These are phyloP conservation scores for Hanseniaspora lindneri DNA, from an alignment of 805 yeast genomes.

Conservation along the genomic window DNA sequence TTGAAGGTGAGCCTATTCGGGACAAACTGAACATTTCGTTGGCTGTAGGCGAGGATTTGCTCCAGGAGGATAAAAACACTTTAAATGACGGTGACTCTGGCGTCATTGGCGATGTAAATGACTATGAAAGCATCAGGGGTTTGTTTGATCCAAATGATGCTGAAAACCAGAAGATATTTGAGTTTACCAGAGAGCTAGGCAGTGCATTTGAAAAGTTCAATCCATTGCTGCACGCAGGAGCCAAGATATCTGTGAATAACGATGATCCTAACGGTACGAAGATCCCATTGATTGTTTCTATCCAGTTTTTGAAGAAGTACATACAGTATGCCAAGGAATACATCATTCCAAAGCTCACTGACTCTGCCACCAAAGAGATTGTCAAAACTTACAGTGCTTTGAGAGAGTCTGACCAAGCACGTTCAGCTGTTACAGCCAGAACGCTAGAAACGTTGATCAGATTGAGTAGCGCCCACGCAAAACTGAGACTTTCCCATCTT, in stretches of 20 bases:
- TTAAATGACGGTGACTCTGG: conserved; percentile 24
- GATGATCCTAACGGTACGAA: conserved; percentile 29
- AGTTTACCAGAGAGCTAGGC: conserved; percentile 13
- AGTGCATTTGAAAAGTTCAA: conserved; percentile 71
- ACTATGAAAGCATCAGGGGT: conserved; percentile 26
- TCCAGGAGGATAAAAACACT: conserved; percentile 23
- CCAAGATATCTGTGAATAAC: conserved; percentile 34
- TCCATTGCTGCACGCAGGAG: conserved; percentile 73
- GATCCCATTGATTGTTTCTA: conserved; percentile 46
- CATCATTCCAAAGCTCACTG: conserved; percentile 65
- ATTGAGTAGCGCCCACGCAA: conserved; percentile 87
- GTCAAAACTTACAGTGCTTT: conserved; percentile 68
- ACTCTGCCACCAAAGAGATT: conserved; percentile 66
- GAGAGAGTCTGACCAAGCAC: conserved; percentile 89
- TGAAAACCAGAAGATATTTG: conserved; percentile 13
- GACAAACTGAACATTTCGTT: conserved; percentile 59
- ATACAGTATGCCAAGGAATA: conserved; percentile 88
- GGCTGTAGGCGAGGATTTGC: conserved; percentile 59
- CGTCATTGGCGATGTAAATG: conserved; percentile 39
- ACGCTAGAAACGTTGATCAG: conserved; percentile 91
- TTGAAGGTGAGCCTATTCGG: conserved; percentile 88
- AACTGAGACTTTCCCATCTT: conserved; percentile 73
- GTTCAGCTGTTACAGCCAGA: conserved; percentile 77
- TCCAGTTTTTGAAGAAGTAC: conserved; percentile 81
- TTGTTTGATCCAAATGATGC: conserved; percentile 16